phyloP scores from a whole-genome alignment of 805 yeast genomes.

The Candida railenensis region DNA sequence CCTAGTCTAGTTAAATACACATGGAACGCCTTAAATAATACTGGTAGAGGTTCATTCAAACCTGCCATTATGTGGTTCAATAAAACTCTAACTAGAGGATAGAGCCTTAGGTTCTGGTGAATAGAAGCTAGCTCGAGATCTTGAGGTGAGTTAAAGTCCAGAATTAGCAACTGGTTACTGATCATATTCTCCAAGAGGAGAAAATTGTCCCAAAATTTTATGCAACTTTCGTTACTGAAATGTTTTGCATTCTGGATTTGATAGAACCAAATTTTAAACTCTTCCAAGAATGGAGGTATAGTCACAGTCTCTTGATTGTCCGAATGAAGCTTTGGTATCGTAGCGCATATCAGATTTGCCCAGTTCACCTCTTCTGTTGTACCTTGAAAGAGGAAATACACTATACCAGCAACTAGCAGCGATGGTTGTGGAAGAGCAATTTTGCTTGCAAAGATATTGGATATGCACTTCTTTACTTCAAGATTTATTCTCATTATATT shows the following conservation, averaged over 20 bases:
- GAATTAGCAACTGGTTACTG: conserved; percentile 32
- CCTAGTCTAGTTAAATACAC: conserved; percentile 44
- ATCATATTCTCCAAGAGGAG: conserved; percentile 33
- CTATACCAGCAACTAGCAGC: conserved; percentile 44
- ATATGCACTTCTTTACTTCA: conserved; percentile 22
- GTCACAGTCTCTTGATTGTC: neutral
- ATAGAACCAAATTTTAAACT: conserved; percentile 50
- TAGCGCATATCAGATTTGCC: conserved; percentile 35
- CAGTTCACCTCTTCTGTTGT: conserved; percentile 43
- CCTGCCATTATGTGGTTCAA: conserved; percentile 53
- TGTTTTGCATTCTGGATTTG: conserved; percentile 52
- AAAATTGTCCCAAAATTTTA: conserved; percentile 48
- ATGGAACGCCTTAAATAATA: conserved; percentile 52
- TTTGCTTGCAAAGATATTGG: neutral
- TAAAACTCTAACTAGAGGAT: conserved; percentile 39
- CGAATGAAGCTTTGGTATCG: conserved; percentile 12
- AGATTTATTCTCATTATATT: conserved; percentile 41
- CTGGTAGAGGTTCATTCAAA: conserved; percentile 50
- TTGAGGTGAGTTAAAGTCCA: conserved; percentile 23
- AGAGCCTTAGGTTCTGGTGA: conserved; percentile 28
- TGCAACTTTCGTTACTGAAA: conserved; percentile 42
- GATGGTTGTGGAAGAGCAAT: neutral
- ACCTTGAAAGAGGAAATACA: conserved; percentile 59
- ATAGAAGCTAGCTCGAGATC: conserved; percentile 31
- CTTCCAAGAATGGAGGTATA: conserved; percentile 47